Evolutionary conservation across 805 yeast genomes (phyloP).

Genomic region (Torulaspora quercuum): DNA sequence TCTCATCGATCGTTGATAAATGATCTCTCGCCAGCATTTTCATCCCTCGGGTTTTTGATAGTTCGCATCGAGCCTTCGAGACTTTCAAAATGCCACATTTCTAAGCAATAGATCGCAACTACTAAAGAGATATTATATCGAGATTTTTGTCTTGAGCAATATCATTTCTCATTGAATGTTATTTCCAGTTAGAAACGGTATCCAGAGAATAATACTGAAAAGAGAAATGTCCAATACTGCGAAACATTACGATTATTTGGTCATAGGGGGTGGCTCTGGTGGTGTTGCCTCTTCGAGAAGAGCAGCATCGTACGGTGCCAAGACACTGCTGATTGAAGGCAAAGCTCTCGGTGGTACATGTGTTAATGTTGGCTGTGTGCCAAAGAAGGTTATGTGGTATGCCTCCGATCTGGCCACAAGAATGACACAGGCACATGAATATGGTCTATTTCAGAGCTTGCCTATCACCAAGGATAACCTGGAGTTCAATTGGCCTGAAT

Average conservation of each 20-base stretch:
- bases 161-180: constrained; percentile 8
- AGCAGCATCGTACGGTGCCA: constrained; percentile 92
- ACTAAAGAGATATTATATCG: too few species aligned
- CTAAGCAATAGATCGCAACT: too few species aligned
- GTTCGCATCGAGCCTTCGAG: too few species aligned
- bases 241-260: constrained; percentile 80
- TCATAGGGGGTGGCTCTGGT: constrained; percentile 98
- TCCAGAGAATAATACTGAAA: constrained; percentile 14
- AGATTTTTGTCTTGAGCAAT: too few species aligned
- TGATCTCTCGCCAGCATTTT: too few species aligned
- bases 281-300: constrained; percentile 99
- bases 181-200: constrained; percentile 2
- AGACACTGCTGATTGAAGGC: constrained; percentile 77
- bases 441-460: constrained; percentile 68
- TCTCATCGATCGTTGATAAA: too few species aligned
- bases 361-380: constrained; percentile 99
- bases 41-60: too few species aligned
- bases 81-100: too few species aligned
- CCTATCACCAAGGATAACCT: constrained; percentile 48
- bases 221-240: constrained; percentile 54
- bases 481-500: constrained; percentile 74
- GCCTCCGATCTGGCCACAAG: constrained; percentile 86
- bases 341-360: constrained; percentile 93
- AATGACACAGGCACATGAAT: constrained; percentile 69
- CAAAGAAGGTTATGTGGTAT: constrained; percentile 98